These are phyloP conservation scores for Wakefieldia striispora DNA, from an alignment of 768 basidiomycete species.

Conservation along the genomic window DNA sequence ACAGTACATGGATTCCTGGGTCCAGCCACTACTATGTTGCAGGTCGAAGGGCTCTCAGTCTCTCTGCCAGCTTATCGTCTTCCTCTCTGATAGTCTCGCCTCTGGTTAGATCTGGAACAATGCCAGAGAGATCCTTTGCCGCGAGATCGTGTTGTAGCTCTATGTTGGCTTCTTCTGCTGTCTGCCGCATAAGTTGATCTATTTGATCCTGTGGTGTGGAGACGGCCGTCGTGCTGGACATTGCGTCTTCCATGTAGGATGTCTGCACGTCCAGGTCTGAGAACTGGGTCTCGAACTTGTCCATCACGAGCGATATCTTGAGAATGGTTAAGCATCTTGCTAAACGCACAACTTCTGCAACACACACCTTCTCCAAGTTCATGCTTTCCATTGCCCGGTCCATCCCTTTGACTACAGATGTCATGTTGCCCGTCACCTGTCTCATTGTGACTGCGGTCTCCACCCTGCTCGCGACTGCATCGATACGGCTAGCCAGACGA, in stretches of 20 bases:
- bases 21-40: slow-evolving; percentile 43
- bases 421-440: slow-evolving; percentile 95
- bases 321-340: not conserved
- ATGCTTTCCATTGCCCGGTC: slow-evolving; percentile 99
- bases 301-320: slow-evolving; percentile 98
- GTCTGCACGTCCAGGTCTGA: slow-evolving; percentile 97
- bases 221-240: slow-evolving; percentile 88
- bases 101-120: slow-evolving; percentile 55
- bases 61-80: slow-evolving; percentile 78
- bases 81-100: slow-evolving; percentile 67
- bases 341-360: not conserved
- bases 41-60: slow-evolving; percentile 85
- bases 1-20: slow-evolving; percentile 11
- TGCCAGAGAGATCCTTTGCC: slow-evolving; percentile 50
- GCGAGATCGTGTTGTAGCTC: slow-evolving; percentile 91
- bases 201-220: slow-evolving; percentile 97
- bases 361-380: slow-evolving; percentile 91
- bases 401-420: slow-evolving; percentile 95
- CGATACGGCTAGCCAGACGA: slow-evolving; percentile 85
- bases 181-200: slow-evolving; percentile 86
- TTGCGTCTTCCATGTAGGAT: slow-evolving; percentile 96
- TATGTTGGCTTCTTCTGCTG: slow-evolving; percentile 95
- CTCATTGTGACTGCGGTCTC: slow-evolving; percentile 99
- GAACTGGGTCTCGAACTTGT: slow-evolving; percentile 97
- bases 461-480: slow-evolving; percentile 94